Evolutionary conservation across 345 rosid species (phyloP).

Genomic region (Raphanus sativus): DNA sequence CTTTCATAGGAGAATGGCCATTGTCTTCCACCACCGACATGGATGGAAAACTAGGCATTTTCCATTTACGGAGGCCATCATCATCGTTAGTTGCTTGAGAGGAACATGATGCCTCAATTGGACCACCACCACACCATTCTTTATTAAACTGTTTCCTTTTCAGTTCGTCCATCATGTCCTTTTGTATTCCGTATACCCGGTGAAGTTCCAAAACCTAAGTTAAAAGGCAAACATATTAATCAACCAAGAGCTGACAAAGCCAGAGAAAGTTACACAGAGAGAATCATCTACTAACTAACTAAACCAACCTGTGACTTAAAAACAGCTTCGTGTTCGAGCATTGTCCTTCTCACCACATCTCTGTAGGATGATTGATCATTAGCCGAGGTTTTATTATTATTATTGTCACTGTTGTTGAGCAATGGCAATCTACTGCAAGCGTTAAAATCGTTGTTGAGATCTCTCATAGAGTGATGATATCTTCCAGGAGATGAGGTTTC

Average conservation of each 20-base stretch:
- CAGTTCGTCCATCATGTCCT: conserved; percentile 70
- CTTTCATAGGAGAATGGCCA: conserved; percentile 45
- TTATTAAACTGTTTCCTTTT: conserved; percentile 46
- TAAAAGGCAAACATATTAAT: not conserved
- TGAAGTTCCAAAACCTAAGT: conserved; percentile 58
- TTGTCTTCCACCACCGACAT: conserved; percentile 44
- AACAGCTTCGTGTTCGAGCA: conserved; percentile 65
- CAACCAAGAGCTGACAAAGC: not conserved
- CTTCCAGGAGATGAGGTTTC: conserved; percentile 56
- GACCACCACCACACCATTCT: conserved; percentile 22
- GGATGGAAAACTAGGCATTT: conserved; percentile 54
- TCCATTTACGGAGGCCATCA: conserved; percentile 63
- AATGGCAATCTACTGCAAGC: conserved; percentile 49
- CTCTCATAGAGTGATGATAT: conserved; percentile 47
- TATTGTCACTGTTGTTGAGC: conserved; percentile 37
- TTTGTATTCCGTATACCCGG: conserved; percentile 67
- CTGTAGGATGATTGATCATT: conserved; percentile 42
- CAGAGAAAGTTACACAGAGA: no score
- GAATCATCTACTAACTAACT: not conserved
- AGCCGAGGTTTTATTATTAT: conserved; percentile 21
- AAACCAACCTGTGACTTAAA: conserved; percentile 66
- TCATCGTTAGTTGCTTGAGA: conserved; percentile 29
- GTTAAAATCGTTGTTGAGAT: conserved; percentile 49
- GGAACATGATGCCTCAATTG: conserved; percentile 36
- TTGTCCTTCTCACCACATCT: conserved; percentile 62